Conservation (phyloP, 139 green algal genomes). For the Marvania coccoides region DNA sequence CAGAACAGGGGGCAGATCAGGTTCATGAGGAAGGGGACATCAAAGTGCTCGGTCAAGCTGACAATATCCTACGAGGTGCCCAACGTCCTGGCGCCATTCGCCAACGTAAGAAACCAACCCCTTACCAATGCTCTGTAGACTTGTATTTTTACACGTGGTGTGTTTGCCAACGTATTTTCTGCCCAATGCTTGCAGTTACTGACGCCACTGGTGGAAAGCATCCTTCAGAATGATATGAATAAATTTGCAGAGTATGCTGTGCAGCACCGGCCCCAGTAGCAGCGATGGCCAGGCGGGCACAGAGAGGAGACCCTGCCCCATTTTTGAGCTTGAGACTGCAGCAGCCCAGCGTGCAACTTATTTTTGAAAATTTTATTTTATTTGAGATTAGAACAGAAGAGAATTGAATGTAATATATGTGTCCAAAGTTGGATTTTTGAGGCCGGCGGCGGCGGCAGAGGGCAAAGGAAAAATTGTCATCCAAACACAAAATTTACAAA, state of each 20-base stretch:
- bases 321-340: too few species aligned
- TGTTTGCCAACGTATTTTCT: not conserved
- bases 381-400: too few species aligned
- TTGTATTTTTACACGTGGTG: not conserved
- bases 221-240: conserved; percentile 71
- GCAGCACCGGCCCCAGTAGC: too few species aligned
- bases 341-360: too few species aligned
- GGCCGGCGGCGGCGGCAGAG: too few species aligned
- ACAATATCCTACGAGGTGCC: conserved; percentile 86
- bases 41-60: conserved; percentile 60
- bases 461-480: too few species aligned
- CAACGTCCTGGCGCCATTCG: conserved; percentile 65
- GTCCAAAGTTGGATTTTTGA: too few species aligned
- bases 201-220: conserved; percentile 71
- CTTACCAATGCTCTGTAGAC: not conserved
- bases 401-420: too few species aligned
- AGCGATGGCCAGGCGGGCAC: too few species aligned
- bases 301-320: too few species aligned
- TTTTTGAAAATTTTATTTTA: too few species aligned
- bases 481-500: too few species aligned
- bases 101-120: conserved; percentile 30
- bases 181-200: conserved; percentile 40
- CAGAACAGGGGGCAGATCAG: conserved; percentile 68
- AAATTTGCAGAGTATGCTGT: conserved; percentile 47
- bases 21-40: conserved; percentile 42